A percentile compares a stretch with the other conserved stretches of the same genome.
phyloP scores from a whole-genome alignment of 345 rosid genomes.

The Excoecaria agallocha region DNA sequence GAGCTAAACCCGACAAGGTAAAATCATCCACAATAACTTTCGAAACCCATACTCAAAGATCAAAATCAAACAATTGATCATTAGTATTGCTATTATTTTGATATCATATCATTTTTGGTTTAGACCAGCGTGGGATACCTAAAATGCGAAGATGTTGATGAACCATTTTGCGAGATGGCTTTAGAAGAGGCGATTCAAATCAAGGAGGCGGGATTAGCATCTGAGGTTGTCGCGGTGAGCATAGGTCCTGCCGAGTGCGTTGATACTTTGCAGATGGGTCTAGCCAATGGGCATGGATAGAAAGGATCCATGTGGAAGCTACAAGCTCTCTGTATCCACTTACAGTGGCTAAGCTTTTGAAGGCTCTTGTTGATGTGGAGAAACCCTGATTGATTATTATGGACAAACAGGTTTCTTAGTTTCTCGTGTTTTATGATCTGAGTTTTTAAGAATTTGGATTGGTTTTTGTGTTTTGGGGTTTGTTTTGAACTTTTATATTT shows the following conservation, averaged over 20 bases:
- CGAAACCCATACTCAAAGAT: not conserved
- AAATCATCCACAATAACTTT: not conserved
- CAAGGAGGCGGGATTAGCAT: constrained; percentile 76
- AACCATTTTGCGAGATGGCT: constrained; percentile 97
- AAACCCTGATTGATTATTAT: constrained; percentile 74
- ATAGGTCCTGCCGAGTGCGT: constrained; percentile 71
- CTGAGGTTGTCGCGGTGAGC: constrained; percentile 76
- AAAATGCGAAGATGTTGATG: constrained; percentile 96
- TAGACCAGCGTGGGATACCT: constrained; percentile 89
- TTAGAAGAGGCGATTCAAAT: constrained; percentile 84
- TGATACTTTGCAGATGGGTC: constrained; percentile 83
- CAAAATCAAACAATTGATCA: not conserved
- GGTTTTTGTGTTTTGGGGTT: not conserved
- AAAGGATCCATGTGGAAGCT: constrained; percentile 71
- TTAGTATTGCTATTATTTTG: not conserved
- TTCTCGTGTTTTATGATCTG: not conserved
- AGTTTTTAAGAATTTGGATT: too few species aligned
- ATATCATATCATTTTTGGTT: constrained; percentile 3
- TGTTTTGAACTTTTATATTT: not conserved
- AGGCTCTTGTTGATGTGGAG: constrained; percentile 67
- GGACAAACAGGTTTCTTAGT: constrained; percentile 64
- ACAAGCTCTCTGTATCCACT: constrained; percentile 50
- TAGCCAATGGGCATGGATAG: constrained; percentile 98
- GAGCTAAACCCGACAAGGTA: constrained; percentile 92
- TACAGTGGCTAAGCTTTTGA: constrained; percentile 73